Evolutionary conservation across 306 rosid genomes (phyloP).

Genomic region (Prunus mume): DNA sequence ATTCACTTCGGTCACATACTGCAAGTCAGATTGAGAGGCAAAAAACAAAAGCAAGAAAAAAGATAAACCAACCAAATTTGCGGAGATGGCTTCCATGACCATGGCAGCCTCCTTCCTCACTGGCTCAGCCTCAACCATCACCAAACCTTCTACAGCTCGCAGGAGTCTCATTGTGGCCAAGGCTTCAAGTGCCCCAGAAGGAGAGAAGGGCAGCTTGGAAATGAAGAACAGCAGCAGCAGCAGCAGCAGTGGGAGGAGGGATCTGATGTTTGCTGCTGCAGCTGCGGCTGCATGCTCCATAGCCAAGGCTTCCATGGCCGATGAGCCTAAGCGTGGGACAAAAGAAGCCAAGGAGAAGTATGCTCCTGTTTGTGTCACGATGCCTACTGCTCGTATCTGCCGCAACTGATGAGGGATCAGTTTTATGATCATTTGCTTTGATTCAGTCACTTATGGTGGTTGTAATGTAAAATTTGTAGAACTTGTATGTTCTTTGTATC

Average conservation of each 20-base stretch:
- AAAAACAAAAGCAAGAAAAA: neutral
- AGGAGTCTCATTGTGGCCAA: slow-evolving; percentile 36
- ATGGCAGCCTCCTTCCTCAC: slow-evolving; percentile 48
- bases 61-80: neutral
- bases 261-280: slow-evolving; percentile 44
- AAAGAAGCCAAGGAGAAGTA: slow-evolving; percentile 58
- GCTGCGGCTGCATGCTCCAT: slow-evolving; percentile 43
- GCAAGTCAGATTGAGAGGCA: neutral
- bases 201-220: slow-evolving; percentile 24
- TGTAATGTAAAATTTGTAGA: slow-evolving; percentile 27
- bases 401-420: slow-evolving; percentile 35
- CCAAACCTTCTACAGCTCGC: slow-evolving; percentile 22
- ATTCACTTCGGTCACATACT: neutral
- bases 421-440: neutral
- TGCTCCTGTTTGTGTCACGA: slow-evolving; percentile 48
- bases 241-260: slow-evolving; percentile 49
- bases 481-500: slow-evolving; percentile 9
- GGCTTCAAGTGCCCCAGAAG: slow-evolving; percentile 33
- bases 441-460: neutral
- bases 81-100: slow-evolving; percentile 53
- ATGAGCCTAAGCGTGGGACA: slow-evolving; percentile 51
- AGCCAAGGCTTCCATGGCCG: slow-evolving; percentile 53
- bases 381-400: slow-evolving; percentile 69
- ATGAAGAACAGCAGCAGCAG: slow-evolving; percentile 18
- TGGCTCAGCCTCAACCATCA: slow-evolving; percentile 21